Evolutionary conservation across 2,329 filamentous ascomycete genomes (phyloP).

Genomic region (Ceratocystis ficicola): DNA sequence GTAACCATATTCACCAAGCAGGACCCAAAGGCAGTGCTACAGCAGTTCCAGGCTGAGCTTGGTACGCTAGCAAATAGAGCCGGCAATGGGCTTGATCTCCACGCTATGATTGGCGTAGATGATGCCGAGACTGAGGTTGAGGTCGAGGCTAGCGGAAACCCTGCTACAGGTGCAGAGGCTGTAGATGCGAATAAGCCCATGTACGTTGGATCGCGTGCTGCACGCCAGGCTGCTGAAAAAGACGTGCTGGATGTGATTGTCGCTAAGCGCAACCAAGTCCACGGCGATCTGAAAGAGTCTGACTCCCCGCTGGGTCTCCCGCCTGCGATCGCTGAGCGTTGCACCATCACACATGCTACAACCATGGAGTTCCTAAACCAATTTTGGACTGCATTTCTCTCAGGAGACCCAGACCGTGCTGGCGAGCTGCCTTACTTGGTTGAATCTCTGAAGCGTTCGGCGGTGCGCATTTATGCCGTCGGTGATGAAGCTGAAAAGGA

Average conservation of each 20-base stretch:
- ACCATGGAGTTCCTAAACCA: slow-evolving; percentile 93
- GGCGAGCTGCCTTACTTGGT: slow-evolving; percentile 69
- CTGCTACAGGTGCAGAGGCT: background rate
- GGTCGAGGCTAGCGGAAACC: background rate
- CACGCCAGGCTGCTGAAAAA: slow-evolving; percentile 51
- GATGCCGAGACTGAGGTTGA: slow-evolving; percentile 56
- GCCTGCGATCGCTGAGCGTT: slow-evolving; percentile 45
- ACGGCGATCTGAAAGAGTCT: slow-evolving; percentile 38
- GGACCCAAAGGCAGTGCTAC: slow-evolving; percentile 55
- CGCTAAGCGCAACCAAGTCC: slow-evolving; percentile 48
- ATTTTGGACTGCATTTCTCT: slow-evolving; percentile 88
- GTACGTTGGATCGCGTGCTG: slow-evolving; percentile 58
- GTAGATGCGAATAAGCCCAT: slow-evolving; percentile 33
- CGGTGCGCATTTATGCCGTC: slow-evolving; percentile 67
- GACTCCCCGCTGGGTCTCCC: slow-evolving; percentile 43
- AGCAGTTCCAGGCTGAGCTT: slow-evolving; percentile 51
- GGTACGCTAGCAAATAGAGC: slow-evolving; percentile 38
- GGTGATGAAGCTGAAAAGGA: slow-evolving; percentile 68
- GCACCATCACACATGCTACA: slow-evolving; percentile 68
- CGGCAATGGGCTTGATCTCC: slow-evolving; percentile 46
- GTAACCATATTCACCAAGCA: slow-evolving; percentile 52
- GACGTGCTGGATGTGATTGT: slow-evolving; percentile 55
- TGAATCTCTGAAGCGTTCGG: slow-evolving; percentile 66
- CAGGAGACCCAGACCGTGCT: slow-evolving; percentile 69
- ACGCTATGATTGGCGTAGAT: slow-evolving; percentile 52